These are phyloP conservation scores for Cyanidiococcus yangmingshanensis DNA, from an alignment of 23 red algal genomes.

Conservation along the genomic window DNA sequence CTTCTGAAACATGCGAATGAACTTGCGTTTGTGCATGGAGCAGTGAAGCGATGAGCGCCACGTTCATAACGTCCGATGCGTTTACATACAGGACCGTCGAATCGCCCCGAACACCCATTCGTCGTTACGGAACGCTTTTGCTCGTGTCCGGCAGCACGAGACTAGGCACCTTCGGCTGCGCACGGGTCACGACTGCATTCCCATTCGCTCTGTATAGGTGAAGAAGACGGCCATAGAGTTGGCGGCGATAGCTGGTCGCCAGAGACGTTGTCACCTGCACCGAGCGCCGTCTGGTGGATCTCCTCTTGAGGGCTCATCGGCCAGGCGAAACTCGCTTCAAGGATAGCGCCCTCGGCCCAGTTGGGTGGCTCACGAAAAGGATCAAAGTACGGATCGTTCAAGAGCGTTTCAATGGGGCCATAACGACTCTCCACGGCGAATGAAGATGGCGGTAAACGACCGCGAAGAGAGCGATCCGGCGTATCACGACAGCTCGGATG, in stretches of 20 bases:
- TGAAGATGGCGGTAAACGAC: slow-evolving; percentile 7
- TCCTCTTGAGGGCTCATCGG: neutral
- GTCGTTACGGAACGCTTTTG: too few relatives aligned
- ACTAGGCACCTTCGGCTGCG: neutral
- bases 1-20: neutral
- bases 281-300: neutral
- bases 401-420: neutral
- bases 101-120: too few relatives aligned
- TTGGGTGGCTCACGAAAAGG: neutral
- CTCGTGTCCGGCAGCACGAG: neutral
- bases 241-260: neutral
- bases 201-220: neutral
- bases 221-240: neutral
- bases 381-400: slow-evolving; percentile 16
- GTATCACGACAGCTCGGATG: slow-evolving; percentile 28
- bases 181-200: neutral
- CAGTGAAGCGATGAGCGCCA: neutral
- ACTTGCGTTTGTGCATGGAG: neutral
- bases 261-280: neutral
- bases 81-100: neutral
- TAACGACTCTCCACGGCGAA: neutral
- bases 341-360: neutral
- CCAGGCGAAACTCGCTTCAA: neutral
- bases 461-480: slow-evolving; percentile 23
- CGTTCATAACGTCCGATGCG: neutral